Percentiles rank a stretch among this genome's conserved stretches.
These are phyloP conservation scores for Capsella rubella DNA, from an alignment of 441 rosid genomes.

Conservation along the genomic window DNA sequence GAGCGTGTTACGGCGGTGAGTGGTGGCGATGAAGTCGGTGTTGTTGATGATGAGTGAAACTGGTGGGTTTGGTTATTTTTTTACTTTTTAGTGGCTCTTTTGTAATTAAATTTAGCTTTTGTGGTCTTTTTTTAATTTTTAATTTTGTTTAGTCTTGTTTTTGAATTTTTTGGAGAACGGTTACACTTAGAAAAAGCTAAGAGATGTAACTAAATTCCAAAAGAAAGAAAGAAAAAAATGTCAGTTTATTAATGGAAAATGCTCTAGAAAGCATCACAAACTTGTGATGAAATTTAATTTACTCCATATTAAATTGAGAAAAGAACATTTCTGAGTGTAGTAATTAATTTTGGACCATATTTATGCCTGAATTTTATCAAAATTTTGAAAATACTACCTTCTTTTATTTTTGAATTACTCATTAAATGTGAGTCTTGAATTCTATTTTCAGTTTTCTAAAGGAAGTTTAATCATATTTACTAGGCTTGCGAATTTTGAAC, in stretches of 20 bases:
- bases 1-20: conserved; percentile 40
- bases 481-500: too few species aligned
- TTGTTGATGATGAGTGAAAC: conserved; percentile 33
- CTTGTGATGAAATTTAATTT: neutral
- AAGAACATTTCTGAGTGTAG: neutral
- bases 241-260: neutral
- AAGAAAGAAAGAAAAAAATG: neutral
- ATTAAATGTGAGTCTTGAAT: neutral
- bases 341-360: neutral
- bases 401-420: neutral
- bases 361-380: neutral
- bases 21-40: conserved; percentile 40
- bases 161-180: conserved; percentile 35
- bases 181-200: conserved; percentile 27
- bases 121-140: neutral
- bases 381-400: too few species aligned
- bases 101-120: conserved; percentile 42
- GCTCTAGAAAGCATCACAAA: neutral
- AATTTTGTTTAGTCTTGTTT: conserved; percentile 31
- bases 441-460: too few species aligned
- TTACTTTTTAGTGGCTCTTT: conserved; percentile 25
- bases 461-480: too few species aligned
- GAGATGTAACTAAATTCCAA: conserved; percentile 18
- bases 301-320: neutral
- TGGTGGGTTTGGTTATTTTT: conserved; percentile 6